Evolutionary conservation across 768 basidiomycete species (phyloP), one percentile per base, ranked within the genome.

Genomic region (Panellus pusillus): DNA sequence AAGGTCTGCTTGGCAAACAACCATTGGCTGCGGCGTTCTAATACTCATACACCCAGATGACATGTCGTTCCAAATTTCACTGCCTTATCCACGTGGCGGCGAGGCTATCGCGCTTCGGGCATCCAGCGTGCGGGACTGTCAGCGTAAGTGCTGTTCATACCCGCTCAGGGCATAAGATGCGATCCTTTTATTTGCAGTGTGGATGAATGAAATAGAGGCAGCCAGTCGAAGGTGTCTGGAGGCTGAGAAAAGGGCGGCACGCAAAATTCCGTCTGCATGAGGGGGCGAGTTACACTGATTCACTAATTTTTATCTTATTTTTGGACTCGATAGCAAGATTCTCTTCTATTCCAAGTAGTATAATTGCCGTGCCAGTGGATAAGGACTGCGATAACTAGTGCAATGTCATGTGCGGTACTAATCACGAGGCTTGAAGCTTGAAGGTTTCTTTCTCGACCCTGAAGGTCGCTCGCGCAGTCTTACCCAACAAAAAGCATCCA

Each of bases 41-140:
- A 49, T 42, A 28, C 19, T 42, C n/a, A 37, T 57, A 41, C 2
- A 15, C 41, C 12, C 54, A 91, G 91, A 92, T 60, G 84, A 90
- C 65, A 62, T 76, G n/a, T 66, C 78, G 4, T 86, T 95, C 74
- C 79, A 83, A 50, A 68, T 94, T 12, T 73, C 76, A 13, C 70
- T 89, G 50, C 76, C 83, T 2, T 89, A 87, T 66, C 83, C 84
- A 35, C 79, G 88, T 43, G 89, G 89, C 31, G 90, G 89, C 1
- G 87, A 92, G 53, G 76, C 77, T 6, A 79, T 93, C 40, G 69
- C 71, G 15, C 68, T 92, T 47, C 79, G 80, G 38, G 83, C 87
- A 0, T 64, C 71, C 4, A 85, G 79, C 18, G 70, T 75, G 0
- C 74, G 84, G 6, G 86, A 90, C 37, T 83, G 85, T 51, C 78